Percentiles rank a stretch among this genome's conserved stretches.
Conservation (phyloP, 2,329 filamentous ascomycete species). For the Botrytis medusae region DNA sequence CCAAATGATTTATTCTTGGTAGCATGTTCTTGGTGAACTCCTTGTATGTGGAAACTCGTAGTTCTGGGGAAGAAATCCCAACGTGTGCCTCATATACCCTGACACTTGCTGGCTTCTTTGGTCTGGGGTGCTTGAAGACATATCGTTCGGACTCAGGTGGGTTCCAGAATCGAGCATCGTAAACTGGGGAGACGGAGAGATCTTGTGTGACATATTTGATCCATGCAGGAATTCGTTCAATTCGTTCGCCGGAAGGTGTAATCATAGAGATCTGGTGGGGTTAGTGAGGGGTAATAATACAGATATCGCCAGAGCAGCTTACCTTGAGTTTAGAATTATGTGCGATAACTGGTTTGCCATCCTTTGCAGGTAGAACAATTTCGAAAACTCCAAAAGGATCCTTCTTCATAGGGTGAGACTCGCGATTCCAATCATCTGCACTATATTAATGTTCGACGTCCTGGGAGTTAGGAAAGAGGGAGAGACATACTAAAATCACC, state of each 20-base stretch:
- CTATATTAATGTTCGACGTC: constrained; percentile 28
- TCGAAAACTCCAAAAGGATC: constrained; percentile 85
- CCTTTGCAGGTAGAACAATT: constrained; percentile 68
- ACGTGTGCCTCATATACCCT: constrained; percentile 99
- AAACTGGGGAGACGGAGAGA: constrained; percentile 81
- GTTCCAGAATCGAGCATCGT: constrained; percentile 97
- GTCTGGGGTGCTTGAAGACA: constrained; percentile 77
- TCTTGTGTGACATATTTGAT: constrained; percentile 98
- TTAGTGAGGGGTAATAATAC: constrained; percentile 25
- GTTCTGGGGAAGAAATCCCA: constrained; percentile 90
- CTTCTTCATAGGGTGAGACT: constrained; percentile 83
- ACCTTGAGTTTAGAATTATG: constrained; percentile 98
- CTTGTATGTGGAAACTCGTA: constrained; percentile 89
- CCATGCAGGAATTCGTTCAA: constrained; percentile 92
- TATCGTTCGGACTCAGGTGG: constrained; percentile 76
- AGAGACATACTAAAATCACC: constrained; percentile 82
- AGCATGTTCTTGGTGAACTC: constrained; percentile 94
- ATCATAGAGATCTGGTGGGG: constrained; percentile 73
- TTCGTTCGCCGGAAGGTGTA: constrained; percentile 72
- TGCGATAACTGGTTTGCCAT: constrained; percentile 76
- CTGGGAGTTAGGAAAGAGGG: constrained; percentile 24
- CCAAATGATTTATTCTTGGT: constrained; percentile 82
- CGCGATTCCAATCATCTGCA: constrained; percentile 80
- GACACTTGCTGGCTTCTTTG: constrained; percentile 79
- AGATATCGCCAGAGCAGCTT: constrained; percentile 19